Percentiles rank a stretch among this genome's conserved stretches.
These are phyloP conservation scores for Pythium brassicae DNA, from an alignment of 352 stramenopile species.

Conservation along the genomic window DNA sequence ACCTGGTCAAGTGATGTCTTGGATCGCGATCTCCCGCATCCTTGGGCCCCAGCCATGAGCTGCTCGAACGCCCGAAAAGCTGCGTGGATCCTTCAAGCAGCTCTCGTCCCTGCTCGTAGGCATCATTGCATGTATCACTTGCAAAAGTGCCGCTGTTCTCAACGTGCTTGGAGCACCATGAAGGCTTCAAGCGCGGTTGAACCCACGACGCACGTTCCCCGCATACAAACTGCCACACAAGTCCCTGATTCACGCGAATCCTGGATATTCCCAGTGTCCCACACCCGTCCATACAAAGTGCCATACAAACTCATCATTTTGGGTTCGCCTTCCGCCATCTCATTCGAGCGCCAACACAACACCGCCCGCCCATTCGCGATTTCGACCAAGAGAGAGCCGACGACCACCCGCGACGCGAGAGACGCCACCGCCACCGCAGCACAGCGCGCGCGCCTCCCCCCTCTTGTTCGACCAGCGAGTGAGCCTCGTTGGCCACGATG, in stretches of 20 bases:
- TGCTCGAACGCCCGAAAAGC: no score
- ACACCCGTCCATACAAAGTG: neutral
- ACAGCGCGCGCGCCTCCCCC: no score
- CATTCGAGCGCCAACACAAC: neutral
- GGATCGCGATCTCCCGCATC: no score
- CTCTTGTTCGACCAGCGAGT: neutral
- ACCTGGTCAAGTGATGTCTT: no score
- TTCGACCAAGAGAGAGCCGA: neutral
- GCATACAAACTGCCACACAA: neutral
- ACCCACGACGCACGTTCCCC: neutral
- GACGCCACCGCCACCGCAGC: no score
- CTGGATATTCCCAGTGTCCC: neutral
- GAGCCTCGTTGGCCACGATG: slow-evolving; percentile 1
- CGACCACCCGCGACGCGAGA: neutral
- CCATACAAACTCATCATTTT: neutral
- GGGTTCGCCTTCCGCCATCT: neutral
- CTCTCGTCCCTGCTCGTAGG: no score
- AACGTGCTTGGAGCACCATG: no score
- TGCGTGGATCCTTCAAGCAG: no score
- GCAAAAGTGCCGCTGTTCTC: no score
- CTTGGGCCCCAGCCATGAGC: no score
- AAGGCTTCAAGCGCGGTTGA: neutral
- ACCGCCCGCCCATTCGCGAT: neutral
- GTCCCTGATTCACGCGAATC: neutral
- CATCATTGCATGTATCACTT: no score